Base-by-base conservation (phyloP, 805 yeast species). In the Scheffersomyces coipomensis region DNA sequence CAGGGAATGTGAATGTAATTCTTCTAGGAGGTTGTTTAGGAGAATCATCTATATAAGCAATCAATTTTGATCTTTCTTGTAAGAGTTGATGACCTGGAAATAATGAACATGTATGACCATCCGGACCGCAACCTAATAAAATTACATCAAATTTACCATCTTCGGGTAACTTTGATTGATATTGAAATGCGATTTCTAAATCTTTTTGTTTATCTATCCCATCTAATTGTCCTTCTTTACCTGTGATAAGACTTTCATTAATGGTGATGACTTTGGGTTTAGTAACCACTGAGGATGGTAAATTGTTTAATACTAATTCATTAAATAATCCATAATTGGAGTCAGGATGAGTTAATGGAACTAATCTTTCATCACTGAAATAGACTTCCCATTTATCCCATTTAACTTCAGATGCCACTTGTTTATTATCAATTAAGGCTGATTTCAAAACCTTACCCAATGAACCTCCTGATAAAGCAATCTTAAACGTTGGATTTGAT, bases 21-120 rank as follows among this genome's bases (percentile, higher is more conserved):
- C 97, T 81, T 71, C 90, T 81, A 60, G 90, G 83, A 29, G 97
- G 97, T 23, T 95, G 96, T 64, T 90, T 90, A 60, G 97, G 97
- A 9, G 95, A 85, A 59, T 89, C 91, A 36, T 74, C 71, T 46
- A 90, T 78, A 53, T 78, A 64, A 8, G 90, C 79, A 41, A 89
- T 82, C 30, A 63, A 60, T 44, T 71, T 66, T 8, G 58, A 35
- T 19, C 65, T 59, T 56, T 84, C 91, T 26, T 73, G 47, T 40
- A 89, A 70, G 52, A 88, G 71, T 44, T 61, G 52, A 60, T 88
- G 96, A 27, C 84, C 89, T 10, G 97, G 97, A 77, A 89, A 89
- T 46, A 89, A 70, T 1, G 97, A 89, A 66, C 96, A 87, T 4
- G 96, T 89, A 62, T 89, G 97, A 27, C 97, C 97, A 55, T 89